Percentiles rank a stretch among this genome's conserved stretches.
Evolutionary conservation across 257 asterid genomes (phyloP).

Genomic region (Nicotiana undulata): DNA sequence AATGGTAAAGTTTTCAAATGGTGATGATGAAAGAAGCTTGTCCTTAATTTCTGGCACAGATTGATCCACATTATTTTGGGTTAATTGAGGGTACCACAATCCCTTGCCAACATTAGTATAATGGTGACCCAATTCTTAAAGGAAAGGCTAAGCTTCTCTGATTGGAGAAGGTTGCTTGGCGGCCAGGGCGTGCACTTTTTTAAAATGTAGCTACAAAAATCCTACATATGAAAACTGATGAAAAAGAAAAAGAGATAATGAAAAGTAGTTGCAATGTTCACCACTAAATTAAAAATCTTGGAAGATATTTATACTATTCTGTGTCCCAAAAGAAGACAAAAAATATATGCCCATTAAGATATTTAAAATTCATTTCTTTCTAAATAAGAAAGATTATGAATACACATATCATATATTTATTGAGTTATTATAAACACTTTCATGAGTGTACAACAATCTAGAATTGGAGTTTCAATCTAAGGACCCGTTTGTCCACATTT

Average conservation of each 20-base stretch:
- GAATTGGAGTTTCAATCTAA: neutral
- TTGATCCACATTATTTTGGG: neutral
- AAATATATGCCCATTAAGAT: neutral
- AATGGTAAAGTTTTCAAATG: neutral
- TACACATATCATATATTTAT: no score
- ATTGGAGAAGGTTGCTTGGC: neutral
- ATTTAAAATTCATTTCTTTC: neutral
- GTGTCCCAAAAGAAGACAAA: slow-evolving; percentile 4
- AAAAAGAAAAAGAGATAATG: neutral
- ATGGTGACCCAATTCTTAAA: neutral
- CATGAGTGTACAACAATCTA: neutral
- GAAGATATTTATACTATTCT: neutral
- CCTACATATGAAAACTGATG: neutral
- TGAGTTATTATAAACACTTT: neutral
- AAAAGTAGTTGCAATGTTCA: neutral
- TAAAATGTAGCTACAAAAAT: neutral
- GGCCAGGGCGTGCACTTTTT: neutral
- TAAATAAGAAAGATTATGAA: neutral
- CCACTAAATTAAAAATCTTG: neutral
- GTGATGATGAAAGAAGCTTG: neutral
- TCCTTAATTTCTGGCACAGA: neutral
- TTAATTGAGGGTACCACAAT: neutral
- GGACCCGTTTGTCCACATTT: no score
- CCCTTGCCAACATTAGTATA: neutral
- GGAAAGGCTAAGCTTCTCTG: neutral